Conservation (phyloP, 2,329 filamentous ascomycete species). For the Aspergillus proliferans region DNA sequence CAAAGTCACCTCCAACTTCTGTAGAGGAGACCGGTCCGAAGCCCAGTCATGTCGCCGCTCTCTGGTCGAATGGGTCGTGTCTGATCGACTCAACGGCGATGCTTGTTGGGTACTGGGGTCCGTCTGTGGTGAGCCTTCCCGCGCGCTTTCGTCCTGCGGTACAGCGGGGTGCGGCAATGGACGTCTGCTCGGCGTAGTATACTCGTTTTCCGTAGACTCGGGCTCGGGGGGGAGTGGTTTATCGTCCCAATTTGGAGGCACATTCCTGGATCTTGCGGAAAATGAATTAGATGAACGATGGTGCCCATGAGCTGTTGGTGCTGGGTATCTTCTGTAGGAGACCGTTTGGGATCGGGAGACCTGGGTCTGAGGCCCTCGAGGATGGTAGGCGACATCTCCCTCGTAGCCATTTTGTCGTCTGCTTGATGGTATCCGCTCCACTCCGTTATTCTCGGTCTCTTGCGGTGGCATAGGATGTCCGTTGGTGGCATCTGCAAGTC, state of each 20-base stretch:
- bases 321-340: constrained; percentile 48
- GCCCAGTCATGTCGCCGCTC: constrained; percentile 52
- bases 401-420: constrained; percentile 12
- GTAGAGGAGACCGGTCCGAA: constrained; percentile 79
- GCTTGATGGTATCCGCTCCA: constrained; percentile 16
- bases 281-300: constrained; percentile 17
- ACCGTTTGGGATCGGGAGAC: constrained; percentile 54
- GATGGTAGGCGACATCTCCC: constrained; percentile 23
- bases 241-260: constrained; percentile 9
- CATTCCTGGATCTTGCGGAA: constrained; percentile 17
- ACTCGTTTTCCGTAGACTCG: constrained; percentile 2
- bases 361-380: constrained; percentile 50
- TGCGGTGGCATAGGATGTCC: constrained; percentile 7
- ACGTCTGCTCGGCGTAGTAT: background rate
- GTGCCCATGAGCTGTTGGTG: constrained; percentile 3
- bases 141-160: background rate
- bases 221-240: constrained; percentile 7
- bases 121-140: constrained; percentile 8
- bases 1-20: constrained; percentile 85
- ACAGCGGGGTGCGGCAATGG: background rate
- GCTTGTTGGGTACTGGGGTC: constrained; percentile 13
- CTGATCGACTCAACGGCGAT: constrained; percentile 25
- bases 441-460: constrained; percentile 11
- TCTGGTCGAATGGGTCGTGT: constrained; percentile 22
- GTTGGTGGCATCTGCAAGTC: constrained; percentile 5